A percentile compares a stretch with the other conserved stretches of the same genome.
Evolutionary conservation across 2,329 filamentous ascomycete species (phyloP).

Genomic region (Lachnellula arida): DNA sequence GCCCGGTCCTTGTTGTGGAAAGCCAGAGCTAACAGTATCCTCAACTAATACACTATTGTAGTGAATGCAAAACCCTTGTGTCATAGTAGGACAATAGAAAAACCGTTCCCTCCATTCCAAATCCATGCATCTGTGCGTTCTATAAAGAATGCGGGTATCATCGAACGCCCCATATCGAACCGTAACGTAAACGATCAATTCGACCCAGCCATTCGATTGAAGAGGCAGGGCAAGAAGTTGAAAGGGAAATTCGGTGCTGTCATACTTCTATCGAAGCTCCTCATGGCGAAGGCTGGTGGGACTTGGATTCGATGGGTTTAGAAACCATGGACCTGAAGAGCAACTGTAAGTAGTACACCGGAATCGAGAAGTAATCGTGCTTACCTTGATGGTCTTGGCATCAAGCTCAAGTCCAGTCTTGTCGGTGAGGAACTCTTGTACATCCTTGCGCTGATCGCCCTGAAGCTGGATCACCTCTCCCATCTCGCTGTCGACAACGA

Average conservation of each 20-base stretch:
- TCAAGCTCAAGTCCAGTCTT: slow-evolving; percentile 93
- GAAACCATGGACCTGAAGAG: slow-evolving; percentile 54
- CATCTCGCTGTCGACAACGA: slow-evolving; percentile 93
- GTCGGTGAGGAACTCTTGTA: slow-evolving; percentile 94
- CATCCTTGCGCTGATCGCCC: slow-evolving; percentile 98
- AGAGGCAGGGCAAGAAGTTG: slow-evolving; percentile 30
- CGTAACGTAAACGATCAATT: slow-evolving; percentile 22
- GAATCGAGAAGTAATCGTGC: slow-evolving; percentile 4
- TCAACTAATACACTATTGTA: slow-evolving; percentile 16
- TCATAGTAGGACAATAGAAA: slow-evolving; percentile 14
- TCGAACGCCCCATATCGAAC: slow-evolving; percentile 32
- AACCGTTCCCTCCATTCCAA: slow-evolving; percentile 12
- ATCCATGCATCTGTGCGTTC: slow-evolving; percentile 27
- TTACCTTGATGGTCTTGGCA: slow-evolving; percentile 92
- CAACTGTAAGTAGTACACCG: background rate
- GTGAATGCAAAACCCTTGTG: slow-evolving; percentile 12
- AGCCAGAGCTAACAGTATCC: slow-evolving; percentile 13
- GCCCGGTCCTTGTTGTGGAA: slow-evolving; percentile 18
- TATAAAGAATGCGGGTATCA: slow-evolving; percentile 33
- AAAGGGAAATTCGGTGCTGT: slow-evolving; percentile 18
- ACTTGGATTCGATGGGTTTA: slow-evolving; percentile 42
- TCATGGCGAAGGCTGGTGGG: slow-evolving; percentile 27
- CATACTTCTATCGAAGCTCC: slow-evolving; percentile 31
- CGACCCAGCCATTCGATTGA: slow-evolving; percentile 24
- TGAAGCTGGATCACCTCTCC: slow-evolving; percentile 99